Percentiles rank a stretch among this genome's conserved stretches.
Conservation (phyloP, 805 yeast genomes). For the Saccharomycopsis sp. region DNA sequence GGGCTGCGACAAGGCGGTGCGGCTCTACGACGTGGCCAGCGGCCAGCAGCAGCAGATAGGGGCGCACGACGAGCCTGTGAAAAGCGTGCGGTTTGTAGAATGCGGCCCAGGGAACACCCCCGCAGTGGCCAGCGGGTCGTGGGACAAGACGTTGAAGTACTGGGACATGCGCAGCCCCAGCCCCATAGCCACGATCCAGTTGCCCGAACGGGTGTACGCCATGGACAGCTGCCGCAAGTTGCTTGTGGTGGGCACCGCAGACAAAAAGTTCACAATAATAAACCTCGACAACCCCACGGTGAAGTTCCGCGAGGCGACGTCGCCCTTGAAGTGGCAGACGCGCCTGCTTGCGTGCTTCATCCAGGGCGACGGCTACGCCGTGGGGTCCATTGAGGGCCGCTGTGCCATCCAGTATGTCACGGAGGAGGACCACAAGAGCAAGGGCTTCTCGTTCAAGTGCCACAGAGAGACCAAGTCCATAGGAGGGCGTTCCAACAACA, state of each 20-base stretch:
- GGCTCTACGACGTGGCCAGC: constrained; percentile 71
- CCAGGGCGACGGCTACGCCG: constrained; percentile 87
- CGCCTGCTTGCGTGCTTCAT: constrained; percentile 77
- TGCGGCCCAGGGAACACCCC: constrained; percentile 76
- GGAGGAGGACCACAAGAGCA: constrained; percentile 63
- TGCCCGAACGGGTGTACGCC: constrained; percentile 87
- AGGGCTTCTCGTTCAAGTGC: constrained; percentile 88
- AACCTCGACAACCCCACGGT: constrained; percentile 78
- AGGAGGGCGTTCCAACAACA: constrained; percentile 37
- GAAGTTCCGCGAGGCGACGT: constrained; percentile 63
- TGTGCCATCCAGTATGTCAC: constrained; percentile 92
- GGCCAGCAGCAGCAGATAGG: constrained; percentile 86
- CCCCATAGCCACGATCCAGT: constrained; percentile 70
- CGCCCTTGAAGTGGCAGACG: constrained; percentile 89
- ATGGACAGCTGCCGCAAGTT: constrained; percentile 80
- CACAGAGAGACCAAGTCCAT: constrained; percentile 69
- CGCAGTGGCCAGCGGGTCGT: constrained; percentile 85
- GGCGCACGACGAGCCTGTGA: constrained; percentile 75
- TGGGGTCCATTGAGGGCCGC: constrained; percentile 92
- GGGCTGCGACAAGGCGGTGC: constrained; percentile 85
- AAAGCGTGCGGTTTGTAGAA: constrained; percentile 64
- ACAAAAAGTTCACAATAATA: constrained; percentile 68
- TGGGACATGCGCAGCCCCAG: constrained; percentile 89
- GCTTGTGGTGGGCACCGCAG: constrained; percentile 92
- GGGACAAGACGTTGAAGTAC: constrained; percentile 92